phyloP scores from a whole-genome alignment of 352 stramenopile species.

The Aphanomyces invadans region DNA sequence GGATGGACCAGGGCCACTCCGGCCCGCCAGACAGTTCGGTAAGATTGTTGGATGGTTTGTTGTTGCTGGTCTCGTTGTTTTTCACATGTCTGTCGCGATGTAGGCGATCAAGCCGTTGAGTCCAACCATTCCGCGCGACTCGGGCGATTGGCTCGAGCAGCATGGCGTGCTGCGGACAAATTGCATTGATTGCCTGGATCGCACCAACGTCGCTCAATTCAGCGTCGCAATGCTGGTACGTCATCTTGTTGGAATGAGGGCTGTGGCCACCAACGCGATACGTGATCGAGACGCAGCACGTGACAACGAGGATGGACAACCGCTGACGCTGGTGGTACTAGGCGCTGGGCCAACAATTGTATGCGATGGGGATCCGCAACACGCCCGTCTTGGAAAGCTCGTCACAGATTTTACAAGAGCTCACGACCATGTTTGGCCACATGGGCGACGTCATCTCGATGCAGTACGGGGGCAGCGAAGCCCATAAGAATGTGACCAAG shows the following conservation, averaged over 20 bases:
- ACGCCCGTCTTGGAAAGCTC: constrained; percentile 71
- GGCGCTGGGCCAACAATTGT: constrained; percentile 93
- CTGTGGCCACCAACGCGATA: too few relatives aligned
- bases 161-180: constrained; percentile 97
- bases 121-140: constrained; percentile 67
- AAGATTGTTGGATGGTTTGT: background rate
- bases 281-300: too few relatives aligned
- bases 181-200: constrained; percentile 95
- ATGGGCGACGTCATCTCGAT: constrained; percentile 98
- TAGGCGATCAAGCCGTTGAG: constrained; percentile 31
- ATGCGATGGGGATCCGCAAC: constrained; percentile 94
- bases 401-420: constrained; percentile 90
- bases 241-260: too few relatives aligned
- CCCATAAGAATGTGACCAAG: constrained; percentile 97
- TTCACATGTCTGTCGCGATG: background rate
- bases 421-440: constrained; percentile 98
- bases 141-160: constrained; percentile 91
- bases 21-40: background rate
- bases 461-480: constrained; percentile 98
- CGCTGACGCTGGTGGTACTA: too few relatives aligned
- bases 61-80: too few relatives aligned
- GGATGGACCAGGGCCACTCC: background rate
- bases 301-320: too few relatives aligned
- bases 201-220: constrained; percentile 84
- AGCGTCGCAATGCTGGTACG: constrained; percentile 62